Percentiles rank a stretch among this genome's conserved stretches.
Evolutionary conservation across 2,329 filamentous ascomycete genomes (phyloP).

Genomic region (Aspergillus felis): DNA sequence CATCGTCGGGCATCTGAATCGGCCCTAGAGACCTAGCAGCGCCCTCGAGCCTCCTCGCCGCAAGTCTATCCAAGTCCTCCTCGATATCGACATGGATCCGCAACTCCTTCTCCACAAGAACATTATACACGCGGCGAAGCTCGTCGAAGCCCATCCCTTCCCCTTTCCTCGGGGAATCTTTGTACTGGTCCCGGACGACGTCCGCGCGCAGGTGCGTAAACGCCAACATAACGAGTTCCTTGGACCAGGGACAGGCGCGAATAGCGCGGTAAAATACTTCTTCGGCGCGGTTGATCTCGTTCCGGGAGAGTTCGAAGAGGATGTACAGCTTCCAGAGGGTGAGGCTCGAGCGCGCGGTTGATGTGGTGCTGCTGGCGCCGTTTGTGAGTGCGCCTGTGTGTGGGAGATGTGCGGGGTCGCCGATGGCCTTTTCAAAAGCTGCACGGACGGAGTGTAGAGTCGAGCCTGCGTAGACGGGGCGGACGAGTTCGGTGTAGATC

Average conservation of each 20-base stretch:
- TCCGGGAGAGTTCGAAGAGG: constrained; percentile 44
- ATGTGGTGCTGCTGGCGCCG: constrained; percentile 3
- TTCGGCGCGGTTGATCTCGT: constrained; percentile 42
- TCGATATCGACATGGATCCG: constrained; percentile 55
- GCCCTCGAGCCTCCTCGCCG: constrained; percentile 14
- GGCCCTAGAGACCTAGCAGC: constrained; percentile 8
- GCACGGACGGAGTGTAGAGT: constrained; percentile 53
- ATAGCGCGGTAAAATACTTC: constrained; percentile 55
- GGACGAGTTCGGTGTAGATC: constrained; percentile 52
- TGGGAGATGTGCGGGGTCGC: constrained; percentile 15
- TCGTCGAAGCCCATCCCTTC: constrained; percentile 44
- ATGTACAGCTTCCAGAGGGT: constrained; percentile 52
- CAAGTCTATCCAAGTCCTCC: constrained; percentile 36
- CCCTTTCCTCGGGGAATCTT: constrained; percentile 1
- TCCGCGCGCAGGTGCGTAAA: constrained; percentile 44
- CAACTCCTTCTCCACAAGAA: constrained; percentile 60
- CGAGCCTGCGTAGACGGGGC: constrained; percentile 39
- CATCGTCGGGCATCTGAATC: constrained; percentile 30
- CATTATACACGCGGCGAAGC: constrained; percentile 50
- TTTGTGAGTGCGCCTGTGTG: constrained; percentile 2
- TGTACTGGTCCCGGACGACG: constrained; percentile 2
- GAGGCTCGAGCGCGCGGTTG: constrained; percentile 35
- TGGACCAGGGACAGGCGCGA: constrained; percentile 59
- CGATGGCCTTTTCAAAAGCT: constrained; percentile 53
- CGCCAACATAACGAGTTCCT: constrained; percentile 56